Evolutionary conservation across 306 rosid species (phyloP).

Genomic region (Cucurbita argyrosperma): DNA sequence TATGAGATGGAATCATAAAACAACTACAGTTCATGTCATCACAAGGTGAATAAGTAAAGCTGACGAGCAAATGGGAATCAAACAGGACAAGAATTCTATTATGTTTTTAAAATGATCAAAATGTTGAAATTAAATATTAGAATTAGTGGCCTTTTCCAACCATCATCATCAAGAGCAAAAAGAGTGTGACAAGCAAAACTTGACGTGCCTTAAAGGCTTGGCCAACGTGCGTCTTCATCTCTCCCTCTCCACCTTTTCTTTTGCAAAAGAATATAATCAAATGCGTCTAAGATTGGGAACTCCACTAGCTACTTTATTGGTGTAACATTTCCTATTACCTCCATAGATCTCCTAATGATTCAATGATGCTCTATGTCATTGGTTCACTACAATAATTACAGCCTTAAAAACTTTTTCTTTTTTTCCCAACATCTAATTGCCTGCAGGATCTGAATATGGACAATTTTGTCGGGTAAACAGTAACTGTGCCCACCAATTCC

Average conservation of each 20-base stretch:
- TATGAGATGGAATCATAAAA: not conserved
- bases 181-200: not conserved
- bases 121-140: not conserved
- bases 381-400: not conserved
- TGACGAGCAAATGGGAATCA: not conserved
- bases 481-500: not conserved
- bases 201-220: conserved; percentile 3
- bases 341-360: not conserved
- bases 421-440: not conserved
- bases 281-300: not conserved
- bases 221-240: not conserved
- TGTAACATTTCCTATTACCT: not conserved
- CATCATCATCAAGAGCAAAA: not conserved
- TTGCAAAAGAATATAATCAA: not conserved
- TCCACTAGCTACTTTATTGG: not conserved
- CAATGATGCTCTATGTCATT: not conserved
- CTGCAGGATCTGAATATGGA: not conserved
- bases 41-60: not conserved
- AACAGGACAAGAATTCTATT: not conserved
- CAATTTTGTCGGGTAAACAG: not conserved
- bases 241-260: not conserved
- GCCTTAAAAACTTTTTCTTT: not conserved
- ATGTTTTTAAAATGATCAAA: not conserved
- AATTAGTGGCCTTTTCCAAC: not conserved
- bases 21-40: not conserved